phyloP scores from a whole-genome alignment of 768 basidiomycete species.

The Macrocybe gigantea region DNA sequence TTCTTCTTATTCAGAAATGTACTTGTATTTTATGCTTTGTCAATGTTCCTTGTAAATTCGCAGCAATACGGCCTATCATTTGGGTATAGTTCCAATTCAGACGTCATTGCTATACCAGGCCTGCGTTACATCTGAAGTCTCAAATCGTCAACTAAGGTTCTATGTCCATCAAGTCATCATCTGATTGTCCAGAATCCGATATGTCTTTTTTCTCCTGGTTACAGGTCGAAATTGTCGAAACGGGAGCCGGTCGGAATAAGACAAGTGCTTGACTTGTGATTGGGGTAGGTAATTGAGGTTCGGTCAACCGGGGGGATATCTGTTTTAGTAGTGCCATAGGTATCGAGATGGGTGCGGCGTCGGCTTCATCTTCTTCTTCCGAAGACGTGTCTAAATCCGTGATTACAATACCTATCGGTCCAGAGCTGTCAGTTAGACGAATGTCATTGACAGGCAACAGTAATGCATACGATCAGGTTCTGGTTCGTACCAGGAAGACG shows the following conservation, averaged over 20 bases:
- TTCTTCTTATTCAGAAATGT: constrained; percentile 10
- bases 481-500: constrained; percentile 60
- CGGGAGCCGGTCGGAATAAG: constrained; percentile 41
- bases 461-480: constrained; percentile 56
- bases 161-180: constrained; percentile 51
- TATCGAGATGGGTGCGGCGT: constrained; percentile 25
- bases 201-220: constrained; percentile 10
- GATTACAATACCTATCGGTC: constrained; percentile 50
- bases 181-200: constrained; percentile 6
- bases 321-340: constrained; percentile 40
- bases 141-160: constrained; percentile 24
- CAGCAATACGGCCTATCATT: too few relatives aligned
- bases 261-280: constrained; percentile 44
- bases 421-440: constrained; percentile 5
- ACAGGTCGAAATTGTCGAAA: constrained; percentile 3
- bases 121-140: too few relatives aligned
- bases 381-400: constrained; percentile 51
- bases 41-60: too few relatives aligned
- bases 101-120: too few relatives aligned
- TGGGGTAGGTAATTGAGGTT: constrained; percentile 14
- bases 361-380: constrained; percentile 32
- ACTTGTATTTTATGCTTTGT: constrained; percentile 11
- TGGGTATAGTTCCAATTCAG: too few relatives aligned
- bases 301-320: constrained; percentile 27
- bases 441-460: constrained; percentile 1